These are phyloP conservation scores for Auricularia cornea DNA, from an alignment of 768 basidiomycete genomes.

Conservation along the genomic window DNA sequence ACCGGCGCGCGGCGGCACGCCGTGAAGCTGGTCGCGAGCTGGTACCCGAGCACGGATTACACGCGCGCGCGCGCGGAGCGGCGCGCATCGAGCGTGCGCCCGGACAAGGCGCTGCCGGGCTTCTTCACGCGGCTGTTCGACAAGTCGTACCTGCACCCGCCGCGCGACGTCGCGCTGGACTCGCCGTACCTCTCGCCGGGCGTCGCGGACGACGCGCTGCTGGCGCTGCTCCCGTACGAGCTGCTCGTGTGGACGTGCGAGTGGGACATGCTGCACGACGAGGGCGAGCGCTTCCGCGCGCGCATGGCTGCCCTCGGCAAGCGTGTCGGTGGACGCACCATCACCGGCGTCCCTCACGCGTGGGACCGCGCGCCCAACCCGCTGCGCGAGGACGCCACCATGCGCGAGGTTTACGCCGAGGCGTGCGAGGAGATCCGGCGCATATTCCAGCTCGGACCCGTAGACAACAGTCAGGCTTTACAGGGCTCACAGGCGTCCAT, in stretches of 20 bases:
- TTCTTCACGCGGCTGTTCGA: constrained; percentile 15
- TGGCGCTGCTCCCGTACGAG: constrained; percentile 12
- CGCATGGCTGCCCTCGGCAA: constrained; percentile 11
- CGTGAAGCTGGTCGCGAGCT: constrained; percentile 9
- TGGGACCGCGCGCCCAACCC: constrained; percentile 8
- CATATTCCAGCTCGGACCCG: not conserved
- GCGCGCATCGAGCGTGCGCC: constrained; percentile 1
- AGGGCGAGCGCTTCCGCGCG: constrained; percentile 10
- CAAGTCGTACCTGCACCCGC: constrained; percentile 11
- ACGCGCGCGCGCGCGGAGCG: constrained; percentile 11
- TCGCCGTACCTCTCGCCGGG: constrained; percentile 12
- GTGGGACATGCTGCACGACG: constrained; percentile 15
- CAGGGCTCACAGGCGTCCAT: no score
- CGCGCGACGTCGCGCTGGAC: constrained; percentile 6
- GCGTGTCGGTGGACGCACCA: constrained; percentile 6
- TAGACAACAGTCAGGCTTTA: no score
- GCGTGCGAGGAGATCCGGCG: constrained; percentile 6
- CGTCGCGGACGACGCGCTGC: constrained; percentile 9
- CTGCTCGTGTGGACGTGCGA: constrained; percentile 12
- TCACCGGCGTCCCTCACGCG: constrained; percentile 15
- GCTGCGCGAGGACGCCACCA: not conserved
- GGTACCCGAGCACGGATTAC: constrained; percentile 15
- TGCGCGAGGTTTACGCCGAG: constrained; percentile 2
- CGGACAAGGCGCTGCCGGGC: constrained; percentile 8
- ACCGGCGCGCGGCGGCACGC: not conserved